phyloP scores from a whole-genome alignment of 2,329 filamentous ascomycete species.

The Thielaviopsis euricoi region DNA sequence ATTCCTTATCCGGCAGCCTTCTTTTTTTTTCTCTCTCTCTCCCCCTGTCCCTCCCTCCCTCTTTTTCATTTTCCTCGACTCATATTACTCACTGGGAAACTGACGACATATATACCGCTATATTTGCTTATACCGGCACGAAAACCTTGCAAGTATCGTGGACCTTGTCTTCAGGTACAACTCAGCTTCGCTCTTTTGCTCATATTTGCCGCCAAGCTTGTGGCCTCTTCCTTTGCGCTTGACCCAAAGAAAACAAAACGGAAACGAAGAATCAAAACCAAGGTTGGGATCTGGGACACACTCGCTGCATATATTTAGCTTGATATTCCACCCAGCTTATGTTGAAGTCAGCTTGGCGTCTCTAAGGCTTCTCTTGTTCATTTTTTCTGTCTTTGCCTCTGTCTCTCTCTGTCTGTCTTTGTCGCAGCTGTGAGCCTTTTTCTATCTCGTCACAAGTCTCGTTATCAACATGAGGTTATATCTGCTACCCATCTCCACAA shows the following conservation, averaged over 20 bases:
- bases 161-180: not conserved
- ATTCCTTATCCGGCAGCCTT: not conserved
- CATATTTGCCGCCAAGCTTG: slow-evolving; percentile 2
- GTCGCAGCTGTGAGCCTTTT: not conserved
- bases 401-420: too few relatives aligned
- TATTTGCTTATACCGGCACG: not conserved
- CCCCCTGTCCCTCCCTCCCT: too few relatives aligned
- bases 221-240: slow-evolving; percentile 7
- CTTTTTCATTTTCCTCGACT: not conserved
- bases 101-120: not conserved
- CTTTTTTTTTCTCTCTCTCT: not conserved
- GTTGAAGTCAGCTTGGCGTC: not conserved
- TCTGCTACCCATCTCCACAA: slow-evolving; percentile 81
- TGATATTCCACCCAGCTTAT: not conserved
- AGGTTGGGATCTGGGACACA: not conserved
- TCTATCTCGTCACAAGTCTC: not conserved
- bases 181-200: not conserved
- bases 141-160: not conserved
- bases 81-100: not conserved
- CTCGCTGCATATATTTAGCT: not conserved
- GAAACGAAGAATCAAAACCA: not conserved
- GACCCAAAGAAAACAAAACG: not conserved
- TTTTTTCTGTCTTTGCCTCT: too few relatives aligned
- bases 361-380: not conserved
- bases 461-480: slow-evolving; percentile 64